These are phyloP conservation scores for Saccharum hybrid DNA, from an alignment of 202 grass and related monocot genomes.

Conservation along the genomic window DNA sequence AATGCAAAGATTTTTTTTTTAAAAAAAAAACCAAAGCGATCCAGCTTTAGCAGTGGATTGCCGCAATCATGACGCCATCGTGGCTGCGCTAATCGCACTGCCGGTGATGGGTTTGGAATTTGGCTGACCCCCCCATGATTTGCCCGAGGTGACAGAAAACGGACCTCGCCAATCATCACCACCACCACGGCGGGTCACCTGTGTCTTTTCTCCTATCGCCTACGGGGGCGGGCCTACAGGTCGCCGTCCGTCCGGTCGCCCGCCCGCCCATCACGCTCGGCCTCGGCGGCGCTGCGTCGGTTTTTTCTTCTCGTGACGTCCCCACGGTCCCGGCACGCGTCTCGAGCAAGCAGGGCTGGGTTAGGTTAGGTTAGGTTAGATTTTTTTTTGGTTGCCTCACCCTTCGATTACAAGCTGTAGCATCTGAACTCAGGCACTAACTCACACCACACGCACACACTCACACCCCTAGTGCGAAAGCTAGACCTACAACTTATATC, in stretches of 20 bases:
- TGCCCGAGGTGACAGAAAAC: background rate
- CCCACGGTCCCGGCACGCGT: background rate
- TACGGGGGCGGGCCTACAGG: background rate
- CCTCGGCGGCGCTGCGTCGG: background rate
- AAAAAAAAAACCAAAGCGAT: background rate
- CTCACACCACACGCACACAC: too few species aligned
- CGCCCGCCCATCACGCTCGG: background rate
- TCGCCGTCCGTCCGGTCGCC: background rate
- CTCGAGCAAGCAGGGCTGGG: background rate
- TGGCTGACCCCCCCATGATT: background rate
- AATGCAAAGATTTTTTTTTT: background rate
- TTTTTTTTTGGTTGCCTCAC: too few species aligned
- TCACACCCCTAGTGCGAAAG: too few species aligned
- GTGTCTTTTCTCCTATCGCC: background rate
- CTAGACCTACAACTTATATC: too few species aligned
- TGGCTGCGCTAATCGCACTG: constrained; percentile 3
- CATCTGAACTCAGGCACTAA: too few species aligned
- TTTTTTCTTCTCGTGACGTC: background rate
- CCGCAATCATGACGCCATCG: constrained; percentile 23
- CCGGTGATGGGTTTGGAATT: background rate
- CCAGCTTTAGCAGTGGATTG: background rate
- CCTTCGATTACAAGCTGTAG: too few species aligned
- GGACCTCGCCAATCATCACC: background rate
- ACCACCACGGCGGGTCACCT: background rate
- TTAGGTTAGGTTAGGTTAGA: too few species aligned